phyloP scores from a whole-genome alignment of 768 basidiomycete species.

The Albatrellus ellisii region DNA sequence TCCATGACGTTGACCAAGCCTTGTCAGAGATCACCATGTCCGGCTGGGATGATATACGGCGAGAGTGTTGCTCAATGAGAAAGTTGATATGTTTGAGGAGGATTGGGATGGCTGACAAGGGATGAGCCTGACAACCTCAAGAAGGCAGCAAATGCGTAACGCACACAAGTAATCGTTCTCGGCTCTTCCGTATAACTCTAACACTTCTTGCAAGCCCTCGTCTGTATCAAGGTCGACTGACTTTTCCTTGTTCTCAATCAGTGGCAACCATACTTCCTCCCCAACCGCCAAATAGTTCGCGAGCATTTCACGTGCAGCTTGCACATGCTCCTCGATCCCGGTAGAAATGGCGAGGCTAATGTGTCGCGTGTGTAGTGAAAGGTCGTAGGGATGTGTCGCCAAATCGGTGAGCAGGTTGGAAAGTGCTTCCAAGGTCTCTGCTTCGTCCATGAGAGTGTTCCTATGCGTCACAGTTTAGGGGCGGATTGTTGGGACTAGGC shows the following conservation, averaged over 20 bases:
- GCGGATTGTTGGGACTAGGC: too few species aligned
- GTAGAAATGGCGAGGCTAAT: slow-evolving; percentile 45
- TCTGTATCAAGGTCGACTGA: slow-evolving; percentile 36
- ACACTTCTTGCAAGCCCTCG: slow-evolving; percentile 38
- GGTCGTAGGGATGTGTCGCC: slow-evolving; percentile 43
- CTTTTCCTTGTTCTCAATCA: slow-evolving; percentile 43
- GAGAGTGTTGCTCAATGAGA: slow-evolving; percentile 28
- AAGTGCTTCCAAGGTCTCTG: slow-evolving; percentile 50
- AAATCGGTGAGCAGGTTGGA: slow-evolving; percentile 45
- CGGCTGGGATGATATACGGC: slow-evolving; percentile 22
- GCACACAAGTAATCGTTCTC: slow-evolving; percentile 71
- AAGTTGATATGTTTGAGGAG: slow-evolving; percentile 59
- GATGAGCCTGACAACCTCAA: slow-evolving; percentile 14
- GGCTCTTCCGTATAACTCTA: slow-evolving; percentile 51
- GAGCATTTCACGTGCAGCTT: slow-evolving; percentile 54
- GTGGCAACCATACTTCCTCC: slow-evolving; percentile 63
- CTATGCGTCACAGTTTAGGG: too few species aligned
- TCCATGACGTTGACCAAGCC: slow-evolving; percentile 50
- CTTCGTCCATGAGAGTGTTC: slow-evolving; percentile 37
- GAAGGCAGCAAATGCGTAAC: slow-evolving; percentile 20
- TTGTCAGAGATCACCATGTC: slow-evolving; percentile 40
- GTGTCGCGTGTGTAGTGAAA: slow-evolving; percentile 54
- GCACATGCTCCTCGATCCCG: slow-evolving; percentile 44
- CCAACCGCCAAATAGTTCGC: slow-evolving; percentile 47
- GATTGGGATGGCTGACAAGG: slow-evolving; percentile 53